Conservation (phyloP, 805 yeast species). For the Candida boleticola region DNA sequence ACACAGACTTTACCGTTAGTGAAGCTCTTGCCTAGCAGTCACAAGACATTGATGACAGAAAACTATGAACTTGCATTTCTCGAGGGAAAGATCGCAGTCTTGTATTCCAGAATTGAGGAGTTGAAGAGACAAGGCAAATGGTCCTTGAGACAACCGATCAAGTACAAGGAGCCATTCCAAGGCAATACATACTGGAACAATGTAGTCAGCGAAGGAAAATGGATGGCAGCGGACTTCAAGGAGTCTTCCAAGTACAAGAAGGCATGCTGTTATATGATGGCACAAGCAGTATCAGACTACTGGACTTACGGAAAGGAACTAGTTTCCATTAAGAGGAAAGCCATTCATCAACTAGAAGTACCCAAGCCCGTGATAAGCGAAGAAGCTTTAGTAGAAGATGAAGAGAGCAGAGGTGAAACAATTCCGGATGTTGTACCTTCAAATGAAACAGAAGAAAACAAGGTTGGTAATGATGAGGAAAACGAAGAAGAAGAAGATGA, state of each 20-base stretch:
- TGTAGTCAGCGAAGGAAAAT: conserved; percentile 71
- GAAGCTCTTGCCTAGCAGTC: conserved; percentile 78
- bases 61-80: conserved; percentile 79
- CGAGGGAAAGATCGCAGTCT: conserved; percentile 89
- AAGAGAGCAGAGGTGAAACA: conserved; percentile 1
- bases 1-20: conserved; percentile 87
- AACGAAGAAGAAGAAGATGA: background rate
- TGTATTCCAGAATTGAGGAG: conserved; percentile 89
- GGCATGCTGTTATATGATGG: conserved; percentile 66
- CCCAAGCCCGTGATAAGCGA: conserved; percentile 4
- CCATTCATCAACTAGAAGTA: conserved; percentile 28
- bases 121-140: conserved; percentile 82
- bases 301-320: conserved; percentile 67
- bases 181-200: conserved; percentile 60
- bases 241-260: conserved; percentile 69
- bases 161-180: conserved; percentile 64
- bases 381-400: background rate
- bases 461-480: background rate
- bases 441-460: no score
- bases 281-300: conserved; percentile 72
- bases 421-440: background rate
- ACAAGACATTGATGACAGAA: conserved; percentile 81
- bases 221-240: conserved; percentile 78
- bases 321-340: conserved; percentile 56
- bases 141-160: conserved; percentile 84